Evolutionary conservation across 345 rosid genomes (phyloP).

Genomic region (Carallia pectinifolia): DNA sequence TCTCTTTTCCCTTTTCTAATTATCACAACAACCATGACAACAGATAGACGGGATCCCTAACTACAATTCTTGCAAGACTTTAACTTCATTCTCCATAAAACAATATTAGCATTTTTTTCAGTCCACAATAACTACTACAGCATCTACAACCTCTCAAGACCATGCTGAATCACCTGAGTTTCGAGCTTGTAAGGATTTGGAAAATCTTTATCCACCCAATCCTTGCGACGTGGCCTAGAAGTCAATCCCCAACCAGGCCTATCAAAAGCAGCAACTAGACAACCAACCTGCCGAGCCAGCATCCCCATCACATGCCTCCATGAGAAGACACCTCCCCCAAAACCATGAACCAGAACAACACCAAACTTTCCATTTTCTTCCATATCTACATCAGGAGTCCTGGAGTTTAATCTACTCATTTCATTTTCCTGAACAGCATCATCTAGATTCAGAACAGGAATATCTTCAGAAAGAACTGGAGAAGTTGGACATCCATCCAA

Average conservation of each 20-base stretch:
- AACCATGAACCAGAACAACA: slow-evolving; percentile 83
- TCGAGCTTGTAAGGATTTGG: slow-evolving; percentile 87
- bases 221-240: slow-evolving; percentile 61
- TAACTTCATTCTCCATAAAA: neutral
- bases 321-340: slow-evolving; percentile 96
- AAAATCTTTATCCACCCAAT: slow-evolving; percentile 75
- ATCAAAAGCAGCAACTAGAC: slow-evolving; percentile 85
- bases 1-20: neutral
- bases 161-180: slow-evolving; percentile 49
- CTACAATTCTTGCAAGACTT: neutral
- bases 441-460: slow-evolving; percentile 54
- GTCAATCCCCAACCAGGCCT: slow-evolving; percentile 99
- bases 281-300: slow-evolving; percentile 68
- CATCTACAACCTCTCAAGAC: neutral
- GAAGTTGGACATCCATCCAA: slow-evolving; percentile 58
- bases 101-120: neutral
- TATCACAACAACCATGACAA: neutral
- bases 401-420: slow-evolving; percentile 28
- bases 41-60: neutral
- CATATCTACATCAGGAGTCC: slow-evolving; percentile 34
- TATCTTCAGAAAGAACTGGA: slow-evolving; percentile 53
- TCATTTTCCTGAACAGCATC: slow-evolving; percentile 37
- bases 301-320: slow-evolving; percentile 96
- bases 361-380: slow-evolving; percentile 60
- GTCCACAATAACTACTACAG: neutral